Conservation (phyloP, 208 protist genomes). For the Porcisia hertigi region DNA sequence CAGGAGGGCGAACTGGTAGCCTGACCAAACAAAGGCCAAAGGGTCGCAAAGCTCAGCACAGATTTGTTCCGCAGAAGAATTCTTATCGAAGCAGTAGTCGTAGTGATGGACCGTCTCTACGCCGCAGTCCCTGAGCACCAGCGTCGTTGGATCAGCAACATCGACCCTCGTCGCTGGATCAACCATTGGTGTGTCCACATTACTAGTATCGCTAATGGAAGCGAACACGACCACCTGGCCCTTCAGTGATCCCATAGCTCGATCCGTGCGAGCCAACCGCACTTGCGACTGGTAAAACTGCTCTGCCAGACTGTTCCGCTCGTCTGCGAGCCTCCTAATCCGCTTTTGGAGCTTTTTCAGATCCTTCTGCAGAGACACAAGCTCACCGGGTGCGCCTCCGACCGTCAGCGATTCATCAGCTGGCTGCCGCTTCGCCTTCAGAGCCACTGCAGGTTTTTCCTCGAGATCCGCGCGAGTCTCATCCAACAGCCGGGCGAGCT, state of each 20-base stretch:
- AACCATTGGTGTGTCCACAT: neutral
- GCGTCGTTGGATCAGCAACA: slow-evolving; percentile 32
- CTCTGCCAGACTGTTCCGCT: slow-evolving; percentile 30
- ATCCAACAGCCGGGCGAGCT: slow-evolving; percentile 45
- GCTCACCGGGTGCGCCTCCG: neutral
- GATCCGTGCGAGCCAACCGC: slow-evolving; percentile 37
- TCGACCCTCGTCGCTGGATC: slow-evolving; percentile 18
- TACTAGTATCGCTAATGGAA: slow-evolving; percentile 14
- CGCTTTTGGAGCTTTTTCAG: slow-evolving; percentile 47
- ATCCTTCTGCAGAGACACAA: slow-evolving; percentile 21
- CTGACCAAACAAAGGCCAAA: slow-evolving; percentile 25
- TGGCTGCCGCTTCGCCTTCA: slow-evolving; percentile 1
- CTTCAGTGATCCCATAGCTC: slow-evolving; percentile 35
- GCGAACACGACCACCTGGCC: slow-evolving; percentile 44
- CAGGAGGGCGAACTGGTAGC: slow-evolving; percentile 45
- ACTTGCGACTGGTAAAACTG: slow-evolving; percentile 42
- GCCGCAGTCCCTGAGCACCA: slow-evolving; percentile 45
- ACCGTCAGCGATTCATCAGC: neutral
- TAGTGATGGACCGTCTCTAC: slow-evolving; percentile 32
- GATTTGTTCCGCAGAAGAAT: slow-evolving; percentile 23
- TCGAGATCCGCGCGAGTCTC: slow-evolving; percentile 33
- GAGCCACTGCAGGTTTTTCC: slow-evolving; percentile 4
- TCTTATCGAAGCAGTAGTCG: slow-evolving; percentile 42
- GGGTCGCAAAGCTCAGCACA: slow-evolving; percentile 41
- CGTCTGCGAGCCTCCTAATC: slow-evolving; percentile 32